These are phyloP conservation scores for Colletotrichum phormii DNA, from an alignment of 2,329 filamentous ascomycete species.

Conservation along the genomic window DNA sequence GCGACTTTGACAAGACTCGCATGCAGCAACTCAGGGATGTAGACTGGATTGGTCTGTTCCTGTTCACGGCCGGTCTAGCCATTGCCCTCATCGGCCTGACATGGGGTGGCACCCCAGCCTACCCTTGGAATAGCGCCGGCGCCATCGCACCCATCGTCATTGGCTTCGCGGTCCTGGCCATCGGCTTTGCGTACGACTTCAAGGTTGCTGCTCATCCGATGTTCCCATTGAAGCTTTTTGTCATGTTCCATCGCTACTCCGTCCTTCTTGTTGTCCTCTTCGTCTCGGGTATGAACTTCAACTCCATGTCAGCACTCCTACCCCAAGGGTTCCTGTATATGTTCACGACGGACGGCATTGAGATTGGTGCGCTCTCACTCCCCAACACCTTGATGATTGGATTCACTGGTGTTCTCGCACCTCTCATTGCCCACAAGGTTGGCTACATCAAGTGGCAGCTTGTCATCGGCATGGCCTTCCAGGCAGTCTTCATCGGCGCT, in stretches of 20 bases:
- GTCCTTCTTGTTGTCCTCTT: slow-evolving; percentile 46
- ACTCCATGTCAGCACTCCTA: slow-evolving; percentile 42
- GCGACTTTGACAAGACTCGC: slow-evolving; percentile 45
- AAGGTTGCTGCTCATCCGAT: slow-evolving; percentile 39
- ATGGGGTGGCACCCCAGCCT: slow-evolving; percentile 34
- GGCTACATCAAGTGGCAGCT: slow-evolving; percentile 45
- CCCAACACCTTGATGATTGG: slow-evolving; percentile 27
- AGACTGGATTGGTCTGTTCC: slow-evolving; percentile 43
- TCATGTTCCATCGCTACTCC: slow-evolving; percentile 45
- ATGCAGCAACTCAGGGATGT: slow-evolving; percentile 45
- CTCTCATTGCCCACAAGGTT: slow-evolving; percentile 46
- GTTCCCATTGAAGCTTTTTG: slow-evolving; percentile 43
- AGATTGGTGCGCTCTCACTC: slow-evolving; percentile 40
- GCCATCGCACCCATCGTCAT: slow-evolving; percentile 38
- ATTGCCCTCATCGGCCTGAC: slow-evolving; percentile 40
- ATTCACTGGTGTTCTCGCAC: slow-evolving; percentile 39
- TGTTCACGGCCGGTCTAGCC: slow-evolving; percentile 40
- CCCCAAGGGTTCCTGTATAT: slow-evolving; percentile 46
- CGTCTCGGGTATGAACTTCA: slow-evolving; percentile 46
- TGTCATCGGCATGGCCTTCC: slow-evolving; percentile 44
- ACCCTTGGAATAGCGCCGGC: slow-evolving; percentile 36
- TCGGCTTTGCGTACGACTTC: slow-evolving; percentile 41
- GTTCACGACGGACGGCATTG: slow-evolving; percentile 44
- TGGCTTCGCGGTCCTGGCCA: slow-evolving; percentile 36
- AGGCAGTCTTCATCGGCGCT: slow-evolving; percentile 43